Percentiles rank a stretch among this genome's conserved stretches.
These are phyloP conservation scores for Alisma plantagoaquatica DNA, from an alignment of 106 monocot genomes.

Conservation along the genomic window DNA sequence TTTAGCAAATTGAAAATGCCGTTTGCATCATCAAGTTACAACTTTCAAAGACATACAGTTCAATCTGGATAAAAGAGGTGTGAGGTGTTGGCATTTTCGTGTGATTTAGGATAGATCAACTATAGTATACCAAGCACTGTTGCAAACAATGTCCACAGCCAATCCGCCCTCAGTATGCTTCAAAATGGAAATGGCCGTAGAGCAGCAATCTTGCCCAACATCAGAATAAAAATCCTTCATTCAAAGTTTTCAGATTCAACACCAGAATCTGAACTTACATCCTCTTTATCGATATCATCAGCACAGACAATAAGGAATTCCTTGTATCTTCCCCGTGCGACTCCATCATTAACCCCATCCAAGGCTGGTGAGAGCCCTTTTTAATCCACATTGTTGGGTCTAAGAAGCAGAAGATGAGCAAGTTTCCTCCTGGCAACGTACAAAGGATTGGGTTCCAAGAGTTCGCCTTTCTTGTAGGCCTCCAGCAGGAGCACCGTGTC, in stretches of 20 bases:
- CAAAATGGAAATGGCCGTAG: too few relatives aligned
- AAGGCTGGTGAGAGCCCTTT: slow-evolving; percentile 76
- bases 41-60: too few relatives aligned
- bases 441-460: slow-evolving; percentile 67
- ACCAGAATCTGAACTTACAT: slow-evolving; percentile 67
- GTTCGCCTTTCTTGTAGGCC: slow-evolving; percentile 70
- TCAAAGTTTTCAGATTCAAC: slow-evolving; percentile 77
- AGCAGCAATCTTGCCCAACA: too few relatives aligned
- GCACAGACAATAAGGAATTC: neutral
- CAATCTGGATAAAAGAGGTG: too few relatives aligned
- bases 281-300: slow-evolving; percentile 10
- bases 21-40: too few relatives aligned
- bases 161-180: too few relatives aligned
- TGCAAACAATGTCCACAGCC: too few relatives aligned
- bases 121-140: too few relatives aligned
- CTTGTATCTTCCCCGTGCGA: slow-evolving; percentile 4
- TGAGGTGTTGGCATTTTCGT: too few relatives aligned
- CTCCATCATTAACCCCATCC: slow-evolving; percentile 38
- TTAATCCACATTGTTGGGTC: slow-evolving; percentile 74
- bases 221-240: slow-evolving; percentile 16
- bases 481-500: slow-evolving; percentile 82
- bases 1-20: too few relatives aligned
- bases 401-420: slow-evolving; percentile 61
- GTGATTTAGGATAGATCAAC: too few relatives aligned
- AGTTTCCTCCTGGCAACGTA: slow-evolving; percentile 66